phyloP scores from a whole-genome alignment of 805 yeast species.

The Metschnikowia noctiluminum region DNA sequence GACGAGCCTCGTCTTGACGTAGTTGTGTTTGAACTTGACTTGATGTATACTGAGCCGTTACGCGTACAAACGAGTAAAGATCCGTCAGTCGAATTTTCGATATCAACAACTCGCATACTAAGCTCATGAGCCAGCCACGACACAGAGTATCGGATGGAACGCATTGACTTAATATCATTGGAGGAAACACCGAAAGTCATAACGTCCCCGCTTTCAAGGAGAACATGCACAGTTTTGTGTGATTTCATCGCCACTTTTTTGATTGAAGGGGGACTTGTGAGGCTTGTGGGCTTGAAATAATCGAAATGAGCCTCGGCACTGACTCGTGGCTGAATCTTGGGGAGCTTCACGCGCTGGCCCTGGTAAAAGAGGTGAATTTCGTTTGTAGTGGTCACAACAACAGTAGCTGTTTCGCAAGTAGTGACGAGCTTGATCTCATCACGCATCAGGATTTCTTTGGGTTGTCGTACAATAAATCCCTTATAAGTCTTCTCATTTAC shows the following conservation, averaged over 20 bases:
- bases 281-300: constrained; percentile 49
- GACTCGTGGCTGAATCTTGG: constrained; percentile 35
- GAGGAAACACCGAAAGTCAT: constrained; percentile 33
- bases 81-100: constrained; percentile 67
- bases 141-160: constrained; percentile 42
- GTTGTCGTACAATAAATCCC: constrained; percentile 39
- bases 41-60: constrained; percentile 63
- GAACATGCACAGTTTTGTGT: constrained; percentile 42
- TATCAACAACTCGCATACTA: constrained; percentile 59
- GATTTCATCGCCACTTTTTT: constrained; percentile 35
- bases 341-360: constrained; percentile 52
- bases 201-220: constrained; percentile 61
- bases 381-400: constrained; percentile 54
- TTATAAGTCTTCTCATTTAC: constrained; percentile 27
- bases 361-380: constrained; percentile 62
- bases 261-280: constrained; percentile 40
- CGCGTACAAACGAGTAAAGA: constrained; percentile 63
- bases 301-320: constrained; percentile 46
- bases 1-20: constrained; percentile 30
- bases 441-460: constrained; percentile 39
- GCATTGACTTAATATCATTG: constrained; percentile 27
- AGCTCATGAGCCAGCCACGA: constrained; percentile 64
- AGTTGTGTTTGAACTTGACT: constrained; percentile 5
- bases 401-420: constrained; percentile 68
- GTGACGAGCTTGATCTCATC: constrained; percentile 54